phyloP scores from a whole-genome alignment of 2,329 filamentous ascomycete genomes.

The Sporothrix euskadiensis region DNA sequence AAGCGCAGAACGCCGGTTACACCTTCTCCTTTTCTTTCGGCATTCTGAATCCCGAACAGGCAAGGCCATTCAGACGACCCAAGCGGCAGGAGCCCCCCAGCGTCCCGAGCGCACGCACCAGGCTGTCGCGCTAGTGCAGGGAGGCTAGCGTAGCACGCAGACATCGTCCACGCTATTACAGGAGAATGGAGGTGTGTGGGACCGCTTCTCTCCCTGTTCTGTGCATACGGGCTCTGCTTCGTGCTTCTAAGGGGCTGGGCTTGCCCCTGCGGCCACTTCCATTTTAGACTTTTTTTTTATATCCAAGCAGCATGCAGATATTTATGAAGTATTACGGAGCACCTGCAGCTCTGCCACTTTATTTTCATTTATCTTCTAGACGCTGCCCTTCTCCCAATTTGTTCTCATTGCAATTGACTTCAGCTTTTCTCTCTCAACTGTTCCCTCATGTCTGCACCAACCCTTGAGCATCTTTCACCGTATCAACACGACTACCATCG shows the following conservation, averaged over 20 bases:
- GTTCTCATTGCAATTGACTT: background rate
- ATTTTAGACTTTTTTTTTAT: background rate
- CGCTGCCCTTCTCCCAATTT: background rate
- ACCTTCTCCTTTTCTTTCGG: background rate
- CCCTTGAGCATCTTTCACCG: background rate
- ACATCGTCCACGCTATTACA: conserved; percentile 15
- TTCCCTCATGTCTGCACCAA: background rate
- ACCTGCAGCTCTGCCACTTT: background rate
- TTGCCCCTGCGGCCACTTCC: conserved; percentile 13
- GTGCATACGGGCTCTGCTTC: conserved; percentile 1
- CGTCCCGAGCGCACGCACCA: conserved; percentile 25
- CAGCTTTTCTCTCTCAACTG: background rate
- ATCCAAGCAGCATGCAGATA: background rate
- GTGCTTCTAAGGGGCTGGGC: conserved; percentile 9
- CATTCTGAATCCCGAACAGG: background rate
- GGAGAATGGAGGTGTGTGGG: background rate
- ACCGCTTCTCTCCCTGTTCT: conserved; percentile 14
- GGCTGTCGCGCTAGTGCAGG: conserved; percentile 26
- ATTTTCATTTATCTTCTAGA: conserved; percentile 1
- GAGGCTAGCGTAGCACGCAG: background rate
- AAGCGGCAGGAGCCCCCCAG: conserved; percentile 6
- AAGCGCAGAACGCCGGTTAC: background rate
- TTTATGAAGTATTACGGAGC: background rate
- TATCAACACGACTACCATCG: background rate
- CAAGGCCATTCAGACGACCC: background rate